Evolutionary conservation across 805 yeast genomes (phyloP), one percentile per base, ranked within the genome.

Genomic region (Candida caryicola): DNA sequence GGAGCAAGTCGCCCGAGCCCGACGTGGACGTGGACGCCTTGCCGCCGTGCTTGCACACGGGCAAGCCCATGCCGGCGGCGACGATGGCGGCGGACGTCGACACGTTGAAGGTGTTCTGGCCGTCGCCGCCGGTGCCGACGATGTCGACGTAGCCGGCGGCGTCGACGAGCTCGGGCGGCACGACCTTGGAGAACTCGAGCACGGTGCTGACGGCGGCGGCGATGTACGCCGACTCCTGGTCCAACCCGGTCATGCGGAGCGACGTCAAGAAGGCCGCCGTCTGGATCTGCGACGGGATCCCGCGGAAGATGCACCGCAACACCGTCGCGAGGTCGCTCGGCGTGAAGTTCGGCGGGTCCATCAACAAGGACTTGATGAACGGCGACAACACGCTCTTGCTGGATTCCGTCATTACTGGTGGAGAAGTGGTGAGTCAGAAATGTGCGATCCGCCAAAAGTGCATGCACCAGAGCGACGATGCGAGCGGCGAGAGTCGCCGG

Each of bases 51-150:
- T 93, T 93, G 56, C 95, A 86, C 13, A 93, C 82, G 16, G 77
- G 75, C 29, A 91, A 60, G 1, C 77, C 77, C 71, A 88, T 83
- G 5, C 99, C 99, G 0, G 98, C 87, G 0, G 89, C 93, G 2
- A 93, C 89, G 33, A 93, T 88, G 1, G 97, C 97, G 1, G 96
- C 73, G 2, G 97, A 86, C 0, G 99, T 93, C 12, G 95, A 84
- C 2, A 93, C 99, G 51, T 93, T 93, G 67, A 93, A 93, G 0
- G 99, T 93, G 57, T 93, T 84, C 56, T 93, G 96, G 2, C 96
- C 96, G 57, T 93, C 99, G 12, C 99, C 99, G 18, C 99, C 99
- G 0, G 99, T 93, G 1, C 99, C 99, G 4, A 93, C 99, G 21
- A 93, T 86, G 59, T 93, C 99, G 4, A 83, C 71, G 49, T 75